Percentiles rank a stretch among this genome's conserved stretches.
phyloP scores from a whole-genome alignment of 2,329 filamentous ascomycete species.

The Talaromyces sp. region DNA sequence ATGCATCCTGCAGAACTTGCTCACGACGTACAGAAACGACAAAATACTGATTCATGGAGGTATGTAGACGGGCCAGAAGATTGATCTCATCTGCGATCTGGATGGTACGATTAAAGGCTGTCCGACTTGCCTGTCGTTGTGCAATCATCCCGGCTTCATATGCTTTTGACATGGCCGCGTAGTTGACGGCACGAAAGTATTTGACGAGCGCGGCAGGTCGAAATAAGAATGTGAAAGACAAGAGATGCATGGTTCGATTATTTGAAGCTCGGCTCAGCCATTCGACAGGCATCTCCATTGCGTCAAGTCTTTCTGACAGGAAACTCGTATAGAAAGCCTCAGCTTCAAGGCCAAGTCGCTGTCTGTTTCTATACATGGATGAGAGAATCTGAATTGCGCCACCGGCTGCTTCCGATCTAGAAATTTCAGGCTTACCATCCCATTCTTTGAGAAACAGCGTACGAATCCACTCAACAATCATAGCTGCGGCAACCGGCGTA shows the following conservation, averaged over 20 bases:
- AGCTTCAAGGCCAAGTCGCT: conserved; percentile 62
- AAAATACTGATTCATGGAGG: conserved; percentile 67
- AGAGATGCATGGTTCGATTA: conserved; percentile 65
- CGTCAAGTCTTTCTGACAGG: conserved; percentile 71
- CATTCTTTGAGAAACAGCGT: conserved; percentile 74
- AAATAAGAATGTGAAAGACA: conserved; percentile 81
- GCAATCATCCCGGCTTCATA: conserved; percentile 63
- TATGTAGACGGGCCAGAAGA: conserved; percentile 61
- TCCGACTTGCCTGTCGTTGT: conserved; percentile 45
- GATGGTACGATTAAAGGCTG: conserved; percentile 40
- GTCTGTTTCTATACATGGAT: conserved; percentile 68
- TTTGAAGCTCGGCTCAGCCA: conserved; percentile 64
- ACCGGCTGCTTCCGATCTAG: conserved; percentile 67
- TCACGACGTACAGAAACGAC: conserved; percentile 66
- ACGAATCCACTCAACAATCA: conserved; percentile 48
- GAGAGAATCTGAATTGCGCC: conserved; percentile 72
- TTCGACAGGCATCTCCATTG: conserved; percentile 67
- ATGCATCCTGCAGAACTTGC: conserved; percentile 66
- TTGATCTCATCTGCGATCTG: conserved; percentile 56
- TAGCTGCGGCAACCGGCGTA: conserved; percentile 27
- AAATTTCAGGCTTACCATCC: conserved; percentile 70
- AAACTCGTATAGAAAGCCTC: conserved; percentile 72
- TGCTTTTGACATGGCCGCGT: conserved; percentile 76
- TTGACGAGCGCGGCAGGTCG: conserved; percentile 67
- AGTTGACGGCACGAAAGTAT: conserved; percentile 86